Evolutionary conservation across 179 eudicot genomes (phyloP).

Genomic region (Silene coronaria): DNA sequence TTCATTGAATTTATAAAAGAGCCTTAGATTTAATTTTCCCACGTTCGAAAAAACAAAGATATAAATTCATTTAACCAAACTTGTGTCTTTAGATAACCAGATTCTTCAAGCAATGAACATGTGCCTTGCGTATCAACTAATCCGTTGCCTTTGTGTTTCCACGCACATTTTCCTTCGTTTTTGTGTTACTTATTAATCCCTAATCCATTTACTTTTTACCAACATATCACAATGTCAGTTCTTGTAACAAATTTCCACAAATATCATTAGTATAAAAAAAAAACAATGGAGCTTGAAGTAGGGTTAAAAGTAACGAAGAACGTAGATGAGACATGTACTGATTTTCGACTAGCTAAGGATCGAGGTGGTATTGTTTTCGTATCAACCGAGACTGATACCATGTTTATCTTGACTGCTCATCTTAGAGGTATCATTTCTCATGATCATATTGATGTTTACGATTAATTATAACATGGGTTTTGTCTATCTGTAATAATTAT

Average conservation of each 20-base stretch:
- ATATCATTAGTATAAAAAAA: neutral
- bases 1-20: too few species aligned
- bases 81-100: neutral
- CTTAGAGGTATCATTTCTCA: slow-evolving; percentile 44
- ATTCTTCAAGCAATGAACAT: slow-evolving; percentile 33
- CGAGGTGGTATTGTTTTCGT: slow-evolving; percentile 42
- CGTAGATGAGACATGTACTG: slow-evolving; percentile 38
- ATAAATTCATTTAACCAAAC: neutral
- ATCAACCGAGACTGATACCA: slow-evolving; percentile 46
- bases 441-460: neutral
- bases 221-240: neutral
- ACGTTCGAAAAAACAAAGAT: too few species aligned
- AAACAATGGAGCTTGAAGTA: slow-evolving; percentile 50
- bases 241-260: neutral
- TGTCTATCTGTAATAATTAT: too few species aligned
- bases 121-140: slow-evolving; percentile 23
- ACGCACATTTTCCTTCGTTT: slow-evolving; percentile 10
- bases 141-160: neutral
- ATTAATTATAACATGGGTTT: too few species aligned
- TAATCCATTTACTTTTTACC: neutral
- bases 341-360: slow-evolving; percentile 43
- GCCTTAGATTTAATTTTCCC: too few species aligned
- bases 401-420: slow-evolving; percentile 56
- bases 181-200: neutral
- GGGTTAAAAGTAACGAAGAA: slow-evolving; percentile 46